Evolutionary conservation across 2,329 filamentous ascomycete species (phyloP), one percentile per base, ranked within the genome.

Genomic region (Monilinia fructicola): DNA sequence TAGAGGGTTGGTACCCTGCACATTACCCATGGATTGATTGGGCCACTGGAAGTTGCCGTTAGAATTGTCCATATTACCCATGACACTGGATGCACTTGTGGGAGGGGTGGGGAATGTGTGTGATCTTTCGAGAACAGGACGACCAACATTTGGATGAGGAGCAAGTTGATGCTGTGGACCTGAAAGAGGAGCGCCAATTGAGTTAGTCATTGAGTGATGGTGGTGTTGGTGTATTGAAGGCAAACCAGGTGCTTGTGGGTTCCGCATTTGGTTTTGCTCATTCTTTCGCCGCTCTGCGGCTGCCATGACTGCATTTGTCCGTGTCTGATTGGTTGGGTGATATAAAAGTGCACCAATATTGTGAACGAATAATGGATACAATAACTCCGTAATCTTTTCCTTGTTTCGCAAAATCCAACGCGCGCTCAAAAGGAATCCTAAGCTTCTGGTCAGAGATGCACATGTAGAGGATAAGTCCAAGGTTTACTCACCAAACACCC

Each of bases 371-470:
- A 99, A 83, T 63, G 95, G 95, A 78, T 98, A 99, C 65, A 98
- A 81, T 58, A 93, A 82, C 79, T 98, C 94, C 0, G 95, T 98
- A 71, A 98, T 99, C 81, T 98, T 98, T 79, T 99, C 95, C 84
- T 97, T 98, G 82, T 99, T 99, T 99, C 71, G 95, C 95, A 77
- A 99, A 98, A 74, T 98, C 95, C 64, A 99, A 82, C n/a, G 95
- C 95, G 71, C 95, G 90, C 73, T 98, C 95, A 74, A 96, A 98
- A 2, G 95, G 95, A 75, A 99, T 99, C 93, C 93, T 97, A 73
- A 23, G 59, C 23, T 46, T 54, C 62, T 62, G 65, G 60, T 73
- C 61, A 76, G 64, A 54, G 52, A 35, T 66, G 68, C 46, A 35
- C 58, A 31, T 26, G 14, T n/a, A 42, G 12, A 23, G 9, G 9